Evolutionary conservation across 371 early-diverging fungal species (phyloP), one percentile per base, ranked within the genome.

Genomic region (Sporodiniella umbellata): DNA sequence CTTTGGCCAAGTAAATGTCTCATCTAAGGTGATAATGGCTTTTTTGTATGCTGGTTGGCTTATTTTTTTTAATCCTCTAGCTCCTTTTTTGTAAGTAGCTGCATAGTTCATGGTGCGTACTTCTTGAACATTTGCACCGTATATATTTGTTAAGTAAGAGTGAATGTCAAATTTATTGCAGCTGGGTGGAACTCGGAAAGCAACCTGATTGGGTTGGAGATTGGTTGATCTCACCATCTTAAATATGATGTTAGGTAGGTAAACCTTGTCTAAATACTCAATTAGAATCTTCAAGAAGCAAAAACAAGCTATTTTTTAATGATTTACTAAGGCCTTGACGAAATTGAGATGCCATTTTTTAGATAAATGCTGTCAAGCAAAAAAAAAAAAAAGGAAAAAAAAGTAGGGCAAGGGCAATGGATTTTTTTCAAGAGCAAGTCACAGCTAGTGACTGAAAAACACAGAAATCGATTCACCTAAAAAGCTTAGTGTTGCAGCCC

Each of bases 91-190:
- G 52, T 79, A 68, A 49, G 64, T 64, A 21, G 68, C 69, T 25
- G 70, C 66, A 54, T 92, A 90, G 66, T 90, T 93, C 80, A 93
- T 85, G 12, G 96, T 97, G 48, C 96, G 88, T 12, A 97, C 93
- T 65, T 93, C 92, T 37, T 85, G 80, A 8, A 95, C 79, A 31
- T 79, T 79, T 45, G 95, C 81, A 42, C 86, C 80, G 72, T 97
- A 97, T 37, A 96, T 81, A 59, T 89, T 82, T 54, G 84, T 69
- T 21, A 97, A 84, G 56, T 93, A 94, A 48, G 90, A 85, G 39
- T 84, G 80, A 66, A 97, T 89, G 68, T 97, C 98, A 28, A 96
- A 82, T 71, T 97, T 97, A 84, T 95, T 95, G 66, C 93, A 77
- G 30, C 82, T 76, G n/a, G 87, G 89, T 26, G 96, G 96, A 0